These are phyloP conservation scores for Asterella californica DNA, from an alignment of 225 moss, liverwort and hornwort species.

Conservation along the genomic window DNA sequence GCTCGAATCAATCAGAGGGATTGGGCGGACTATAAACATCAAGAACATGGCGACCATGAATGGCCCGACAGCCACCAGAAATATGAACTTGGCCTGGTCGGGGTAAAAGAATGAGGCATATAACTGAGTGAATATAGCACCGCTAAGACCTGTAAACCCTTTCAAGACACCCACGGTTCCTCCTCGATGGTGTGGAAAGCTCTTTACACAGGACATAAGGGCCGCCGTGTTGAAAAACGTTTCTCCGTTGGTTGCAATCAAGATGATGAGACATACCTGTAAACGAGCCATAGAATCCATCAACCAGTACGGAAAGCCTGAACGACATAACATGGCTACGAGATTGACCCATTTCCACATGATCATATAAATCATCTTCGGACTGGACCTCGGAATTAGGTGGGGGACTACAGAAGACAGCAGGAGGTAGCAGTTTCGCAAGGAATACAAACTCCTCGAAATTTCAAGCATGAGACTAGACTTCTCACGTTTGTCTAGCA, in stretches of 20 bases:
- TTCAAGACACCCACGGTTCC: constrained; percentile 89
- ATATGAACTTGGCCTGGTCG: constrained; percentile 81
- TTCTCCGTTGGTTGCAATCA: constrained; percentile 74
- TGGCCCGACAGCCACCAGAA: constrained; percentile 75
- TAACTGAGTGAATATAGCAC: constrained; percentile 78
- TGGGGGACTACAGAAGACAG: too few species aligned
- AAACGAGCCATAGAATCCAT: background rate
- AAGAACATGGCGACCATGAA: constrained; percentile 59
- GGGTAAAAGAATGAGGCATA: constrained; percentile 78
- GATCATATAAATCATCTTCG: too few species aligned
- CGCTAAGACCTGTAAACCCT: constrained; percentile 82
- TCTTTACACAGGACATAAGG: constrained; percentile 71
- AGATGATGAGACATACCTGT: constrained; percentile 70
- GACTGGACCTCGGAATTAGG: too few species aligned
- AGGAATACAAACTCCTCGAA: too few species aligned
- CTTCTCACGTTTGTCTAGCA: too few species aligned
- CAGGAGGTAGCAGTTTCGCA: too few species aligned
- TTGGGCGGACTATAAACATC: constrained; percentile 66
- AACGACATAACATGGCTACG: too few species aligned
- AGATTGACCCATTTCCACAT: too few species aligned
- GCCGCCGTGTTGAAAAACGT: constrained; percentile 93
- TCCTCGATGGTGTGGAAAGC: constrained; percentile 73
- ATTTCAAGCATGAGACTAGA: too few species aligned
- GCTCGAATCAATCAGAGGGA: constrained; percentile 29
- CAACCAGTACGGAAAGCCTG: background rate